Evolutionary conservation across 306 rosid species (phyloP).

Genomic region (Sechiopsis laciniata): DNA sequence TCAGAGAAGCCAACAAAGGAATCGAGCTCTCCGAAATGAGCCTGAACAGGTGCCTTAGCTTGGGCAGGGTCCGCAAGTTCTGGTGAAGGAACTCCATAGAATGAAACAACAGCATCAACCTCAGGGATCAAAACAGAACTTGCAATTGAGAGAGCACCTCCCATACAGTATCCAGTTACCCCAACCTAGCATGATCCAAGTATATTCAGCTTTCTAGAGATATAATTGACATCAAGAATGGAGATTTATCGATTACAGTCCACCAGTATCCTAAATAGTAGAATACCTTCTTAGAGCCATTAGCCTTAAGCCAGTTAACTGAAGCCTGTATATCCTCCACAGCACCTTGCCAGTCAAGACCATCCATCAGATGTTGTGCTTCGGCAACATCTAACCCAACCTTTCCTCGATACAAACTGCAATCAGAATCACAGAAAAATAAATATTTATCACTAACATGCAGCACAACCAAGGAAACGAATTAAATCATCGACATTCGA

Average conservation of each 20-base stretch:
- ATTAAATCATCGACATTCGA: background rate
- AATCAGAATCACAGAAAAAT: constrained; percentile 4
- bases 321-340: constrained; percentile 81
- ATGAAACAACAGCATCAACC: constrained; percentile 86
- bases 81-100: constrained; percentile 80
- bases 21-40: constrained; percentile 95
- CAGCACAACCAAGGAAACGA: background rate
- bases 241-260: background rate
- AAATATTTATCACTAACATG: constrained; percentile 12
- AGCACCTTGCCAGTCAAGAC: constrained; percentile 96
- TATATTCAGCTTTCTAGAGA: background rate
- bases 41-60: constrained; percentile 85
- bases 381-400: constrained; percentile 88
- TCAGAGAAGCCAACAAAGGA: constrained; percentile 83
- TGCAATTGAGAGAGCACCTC: constrained; percentile 95
- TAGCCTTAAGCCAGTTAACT: constrained; percentile 78
- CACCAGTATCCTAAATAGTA: background rate
- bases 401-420: constrained; percentile 65
- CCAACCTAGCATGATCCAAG: constrained; percentile 50
- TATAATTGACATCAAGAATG: background rate
- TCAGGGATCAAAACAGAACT: constrained; percentile 79
- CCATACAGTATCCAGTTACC: constrained; percentile 97
- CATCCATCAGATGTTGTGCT: constrained; percentile 85
- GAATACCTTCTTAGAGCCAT: constrained; percentile 82
- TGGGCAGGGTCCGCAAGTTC: constrained; percentile 90